A percentile compares a stretch with the other conserved stretches of the same genome.
These are phyloP conservation scores for Tetrapyrgos nigripes DNA, from an alignment of 1,284 basidiomycete species.

Conservation along the genomic window DNA sequence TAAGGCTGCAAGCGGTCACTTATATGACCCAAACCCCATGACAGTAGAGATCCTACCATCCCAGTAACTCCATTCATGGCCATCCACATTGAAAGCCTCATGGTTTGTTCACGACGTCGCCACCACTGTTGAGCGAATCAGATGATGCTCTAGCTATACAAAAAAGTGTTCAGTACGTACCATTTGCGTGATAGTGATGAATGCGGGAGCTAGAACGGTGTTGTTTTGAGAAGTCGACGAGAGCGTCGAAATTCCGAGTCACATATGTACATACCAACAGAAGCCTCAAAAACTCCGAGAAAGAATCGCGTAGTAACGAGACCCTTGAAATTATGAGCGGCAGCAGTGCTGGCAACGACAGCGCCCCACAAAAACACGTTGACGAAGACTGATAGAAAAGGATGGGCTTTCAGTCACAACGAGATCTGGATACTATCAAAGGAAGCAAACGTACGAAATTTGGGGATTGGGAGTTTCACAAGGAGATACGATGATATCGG, in stretches of 20 bases:
- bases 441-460: constrained; percentile 39
- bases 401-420: not conserved
- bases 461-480: constrained; percentile 48
- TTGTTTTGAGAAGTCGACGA: not conserved
- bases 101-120: constrained; percentile 50
- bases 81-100: constrained; percentile 49
- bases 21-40: constrained; percentile 51
- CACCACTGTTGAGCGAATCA: constrained; percentile 40
- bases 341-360: constrained; percentile 41
- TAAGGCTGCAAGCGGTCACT: constrained; percentile 41
- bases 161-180: constrained; percentile 19
- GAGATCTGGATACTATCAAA: not conserved
- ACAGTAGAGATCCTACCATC: constrained; percentile 47
- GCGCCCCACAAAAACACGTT: constrained; percentile 51
- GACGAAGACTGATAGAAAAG: constrained; percentile 36
- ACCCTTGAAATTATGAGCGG: constrained; percentile 45
- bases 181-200: constrained; percentile 53
- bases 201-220: constrained; percentile 40
- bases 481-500: constrained; percentile 50
- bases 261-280: constrained; percentile 38
- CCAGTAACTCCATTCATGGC: constrained; percentile 46
- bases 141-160: not conserved
- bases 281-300: constrained; percentile 51
- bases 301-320: constrained; percentile 47
- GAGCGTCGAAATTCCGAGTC: not conserved